These are phyloP conservation scores for Hortiboletus flavorubellus DNA, from an alignment of 768 basidiomycete species.

Conservation along the genomic window DNA sequence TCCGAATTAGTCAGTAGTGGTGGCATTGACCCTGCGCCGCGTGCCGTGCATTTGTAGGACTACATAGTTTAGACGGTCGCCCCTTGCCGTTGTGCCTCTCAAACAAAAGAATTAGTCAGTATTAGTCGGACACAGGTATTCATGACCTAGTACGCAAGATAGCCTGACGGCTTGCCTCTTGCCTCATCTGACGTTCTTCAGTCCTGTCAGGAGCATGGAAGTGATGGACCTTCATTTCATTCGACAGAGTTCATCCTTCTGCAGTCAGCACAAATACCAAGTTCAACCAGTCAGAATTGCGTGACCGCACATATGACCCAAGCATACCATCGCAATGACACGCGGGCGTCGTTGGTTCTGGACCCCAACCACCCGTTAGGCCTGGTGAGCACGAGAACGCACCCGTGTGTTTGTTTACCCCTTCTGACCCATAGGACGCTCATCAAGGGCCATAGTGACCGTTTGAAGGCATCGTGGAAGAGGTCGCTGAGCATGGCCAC, in stretches of 20 bases:
- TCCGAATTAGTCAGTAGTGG: no score
- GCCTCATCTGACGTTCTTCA: no score
- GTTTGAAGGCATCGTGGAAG: constrained; percentile 36
- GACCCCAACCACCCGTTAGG: constrained; percentile 35
- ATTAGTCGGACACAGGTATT: no score
- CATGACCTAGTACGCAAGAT: no score
- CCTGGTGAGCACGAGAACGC: constrained; percentile 18
- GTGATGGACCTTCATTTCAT: background rate
- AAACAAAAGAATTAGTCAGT: no score
- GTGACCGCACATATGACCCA: constrained; percentile 9
- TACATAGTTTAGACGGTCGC: no score
- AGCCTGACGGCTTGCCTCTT: no score
- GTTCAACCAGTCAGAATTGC: no score
- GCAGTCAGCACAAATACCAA: constrained; percentile 14
- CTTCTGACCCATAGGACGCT: background rate
- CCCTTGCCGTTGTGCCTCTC: no score
- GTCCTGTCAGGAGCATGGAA: no score
- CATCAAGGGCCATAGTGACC: constrained; percentile 32
- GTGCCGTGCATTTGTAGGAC: no score
- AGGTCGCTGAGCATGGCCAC: constrained; percentile 36
- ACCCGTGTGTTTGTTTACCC: constrained; percentile 8
- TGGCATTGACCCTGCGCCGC: no score
- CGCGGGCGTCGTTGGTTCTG: constrained; percentile 39
- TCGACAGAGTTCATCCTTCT: constrained; percentile 17
- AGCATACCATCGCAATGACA: constrained; percentile 39